Evolutionary conservation across 441 rosid genomes (phyloP), one percentile per base, ranked within the genome.

Genomic region (Biscutella laevigata): DNA sequence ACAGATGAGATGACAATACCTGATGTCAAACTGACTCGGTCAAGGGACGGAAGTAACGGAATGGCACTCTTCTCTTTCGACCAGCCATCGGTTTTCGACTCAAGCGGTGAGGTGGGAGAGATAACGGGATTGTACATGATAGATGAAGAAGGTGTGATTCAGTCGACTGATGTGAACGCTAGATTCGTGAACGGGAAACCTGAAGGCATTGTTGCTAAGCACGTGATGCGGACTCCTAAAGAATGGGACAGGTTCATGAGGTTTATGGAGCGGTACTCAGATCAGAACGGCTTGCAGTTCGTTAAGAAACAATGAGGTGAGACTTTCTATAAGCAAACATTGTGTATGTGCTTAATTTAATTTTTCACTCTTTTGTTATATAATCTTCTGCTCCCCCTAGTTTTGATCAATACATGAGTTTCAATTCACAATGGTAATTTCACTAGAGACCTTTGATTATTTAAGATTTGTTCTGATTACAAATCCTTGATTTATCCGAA

Each of bases 231-330:
- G 39, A 30, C 81, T 0, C 95, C 92, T 0, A 72, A 78, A 12
- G 98, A 88, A 8, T 86, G 98, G 95, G 98, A 88, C 52, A 74
- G 98, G 58, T 88, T 92, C 77, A 86, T 86, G 98, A 81, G 96
- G 69, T 92, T 92, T 76, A 86, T 92, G 96, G 95, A 92, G 63
- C 80, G 89, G 28, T 92, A 88, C 72, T 85, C 96, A 0, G 74
- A 82, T 58, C 89, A 72, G 34, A 86, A 88, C 16, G 95, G 96
- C 37, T 76, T 88, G 72, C 80, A 80, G 49, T 91, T 88, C 56
- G 58, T 91, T 69, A 88, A 92, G 57, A 85, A 75, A 43, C 80
- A 80, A 82, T 77, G 79, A 66, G 34, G 8, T 48, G 15, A 0
- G 25, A 20, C 11, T 28, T 34, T 27, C 53, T 20, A 14, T 57